Evolutionary conservation across 148 eudicot species (phyloP), one percentile per base, ranked within the genome.

Genomic region (Nyssa sinensis): DNA sequence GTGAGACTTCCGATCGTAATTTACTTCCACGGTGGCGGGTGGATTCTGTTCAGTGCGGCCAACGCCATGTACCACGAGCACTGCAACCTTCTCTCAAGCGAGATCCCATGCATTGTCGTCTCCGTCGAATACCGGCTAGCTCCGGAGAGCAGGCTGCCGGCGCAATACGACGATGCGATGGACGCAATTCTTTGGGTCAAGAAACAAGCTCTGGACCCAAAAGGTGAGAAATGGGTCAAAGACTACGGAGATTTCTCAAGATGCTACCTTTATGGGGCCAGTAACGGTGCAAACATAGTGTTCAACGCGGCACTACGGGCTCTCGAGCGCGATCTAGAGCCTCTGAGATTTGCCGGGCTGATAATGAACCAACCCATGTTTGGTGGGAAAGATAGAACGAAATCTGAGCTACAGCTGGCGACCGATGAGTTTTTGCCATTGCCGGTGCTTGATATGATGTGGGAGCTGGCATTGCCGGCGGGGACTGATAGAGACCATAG

Each of bases 91-190:
- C 21, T 85, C 34, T 69, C 88, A 0, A 23, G 61, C 0, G 87
- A 76, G 3, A 34, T 88, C 4, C 95, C 91, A 0, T 80, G 87
- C 3, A 75, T 94, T 11, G 60, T 88, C 0, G 73, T 91, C 11
- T 80, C 90, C 9, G 75, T 88, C 8, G 83, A 76, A 9, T 90
- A 81, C 35, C 90, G 97, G 0, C 82, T 89, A 7, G 95, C 97
- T 0, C 98, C 95, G 0, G 98, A 94, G 63, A 62, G 67, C 34
- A 83, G 83, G 23, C 88, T 94, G 19, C 97, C 98, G 0, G 85
- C 90, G 0, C 97, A 87, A 67, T 94, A 94, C 41, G 93, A 94
- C 2, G 98, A 94, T 30, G 97, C 90, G 0, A 35, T 86, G 7
- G 91, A 91, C 28, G 69, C 88, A 7, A 63, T 94, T 2, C 23